Evolutionary conservation across 495 filamentous ascomycete genomes (phyloP), one percentile per base, ranked within the genome.

Genomic region (Chaetomium cochliodes): DNA sequence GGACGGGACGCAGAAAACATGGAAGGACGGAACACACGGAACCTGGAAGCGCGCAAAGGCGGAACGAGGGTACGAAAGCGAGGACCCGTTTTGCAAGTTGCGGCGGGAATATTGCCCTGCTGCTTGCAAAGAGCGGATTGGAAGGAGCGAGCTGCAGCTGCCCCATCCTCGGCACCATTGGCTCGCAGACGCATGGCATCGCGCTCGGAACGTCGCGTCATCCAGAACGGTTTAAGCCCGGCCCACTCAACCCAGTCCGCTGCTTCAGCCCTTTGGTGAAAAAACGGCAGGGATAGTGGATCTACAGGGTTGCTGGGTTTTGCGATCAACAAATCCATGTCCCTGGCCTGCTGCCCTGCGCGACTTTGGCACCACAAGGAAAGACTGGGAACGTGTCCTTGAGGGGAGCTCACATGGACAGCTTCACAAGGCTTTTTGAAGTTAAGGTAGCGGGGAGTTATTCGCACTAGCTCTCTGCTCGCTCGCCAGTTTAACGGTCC

Each of bases 71-170:
- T 18, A 44, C 41, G 41, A 44, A 44, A 44, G 41, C 41, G 16
- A 44, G 33, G 33, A 8, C 33, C 33, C 33, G 42, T 46, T 46
- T 25, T 51, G 9, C 50, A 30, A 53, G 50, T 11, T 16, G 55
- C 37, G 9, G 37, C 13, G 2, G 23, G 55, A 58, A 26, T 46
- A n/a, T 18, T 60, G 56, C 13, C 56, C 41, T 47, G 23, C 41
- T 18, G 16, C 16, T 11, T 44, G 41, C 41, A 16, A 6, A 22
- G 16, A 12, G 4, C 42, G 39, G 56, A 41, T 37, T 50, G 41
- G 58, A 60, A 60, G 58, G 58, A 60, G 28, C 28, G 25, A 41
- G n/a, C 46, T 59, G 57, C 57, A 59, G 42, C 30, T 4, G 41
- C 20, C 33, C 12, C 42, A 46, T 18, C 12, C 39, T 58, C 55